A percentile compares a stretch with the other conserved stretches of the same genome.
Evolutionary conservation across 1,284 basidiomycete genomes (phyloP).

Genomic region (Fomitiporia mediterranea): DNA sequence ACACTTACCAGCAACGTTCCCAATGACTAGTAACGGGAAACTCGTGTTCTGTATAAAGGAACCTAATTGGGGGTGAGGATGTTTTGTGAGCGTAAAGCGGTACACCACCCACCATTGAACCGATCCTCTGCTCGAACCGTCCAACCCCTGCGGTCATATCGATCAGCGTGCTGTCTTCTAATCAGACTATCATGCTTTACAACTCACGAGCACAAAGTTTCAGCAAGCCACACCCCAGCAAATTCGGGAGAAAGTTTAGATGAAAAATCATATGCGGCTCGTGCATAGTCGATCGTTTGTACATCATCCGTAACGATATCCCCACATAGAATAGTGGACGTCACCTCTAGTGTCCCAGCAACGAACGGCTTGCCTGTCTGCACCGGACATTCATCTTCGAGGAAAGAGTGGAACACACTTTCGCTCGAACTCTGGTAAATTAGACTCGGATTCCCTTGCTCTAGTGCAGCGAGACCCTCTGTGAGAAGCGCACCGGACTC

Average conservation of each 20-base stretch:
- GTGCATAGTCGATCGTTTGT: not conserved
- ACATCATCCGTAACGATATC: not conserved
- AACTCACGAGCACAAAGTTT: slow-evolving; percentile 10
- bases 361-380: slow-evolving; percentile 12
- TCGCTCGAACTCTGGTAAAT: slow-evolving; percentile 7
- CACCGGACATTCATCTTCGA: slow-evolving; percentile 9
- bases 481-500: slow-evolving; percentile 1
- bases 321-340: slow-evolving; percentile 11
- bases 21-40: slow-evolving; percentile 23
- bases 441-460: slow-evolving; percentile 19
- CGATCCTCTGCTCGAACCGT: slow-evolving; percentile 15
- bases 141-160: slow-evolving; percentile 12
- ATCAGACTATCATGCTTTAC: not conserved
- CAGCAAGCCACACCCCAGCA: not conserved
- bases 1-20: slow-evolving; percentile 21
- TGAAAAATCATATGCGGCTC: slow-evolving; percentile 1
- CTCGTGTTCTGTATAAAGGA: slow-evolving; percentile 20
- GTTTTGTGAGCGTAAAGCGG: not conserved
- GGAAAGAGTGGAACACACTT: not conserved
- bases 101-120: slow-evolving; percentile 12
- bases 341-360: slow-evolving; percentile 11
- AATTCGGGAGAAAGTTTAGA: slow-evolving; percentile 3
- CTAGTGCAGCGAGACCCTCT: slow-evolving; percentile 16
- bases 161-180: too few relatives aligned
- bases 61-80: not conserved